phyloP scores from a whole-genome alignment of 208 protist genomes.

The Trypanosoma caninum region DNA sequence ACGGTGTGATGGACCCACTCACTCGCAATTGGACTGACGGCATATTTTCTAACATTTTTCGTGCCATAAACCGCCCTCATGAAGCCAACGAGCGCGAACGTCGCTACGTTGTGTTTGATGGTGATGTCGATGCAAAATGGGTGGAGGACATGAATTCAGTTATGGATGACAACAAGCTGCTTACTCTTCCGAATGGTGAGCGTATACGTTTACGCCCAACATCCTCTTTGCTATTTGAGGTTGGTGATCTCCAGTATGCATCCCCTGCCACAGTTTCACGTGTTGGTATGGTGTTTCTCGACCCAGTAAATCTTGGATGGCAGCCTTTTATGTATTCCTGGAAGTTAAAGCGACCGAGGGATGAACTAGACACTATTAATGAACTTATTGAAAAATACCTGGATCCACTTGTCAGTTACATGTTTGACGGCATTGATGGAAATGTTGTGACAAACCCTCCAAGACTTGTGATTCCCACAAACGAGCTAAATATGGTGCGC shows the following conservation, averaged over 20 bases:
- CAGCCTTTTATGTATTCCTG: conserved; percentile 93
- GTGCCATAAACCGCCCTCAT: conserved; percentile 92
- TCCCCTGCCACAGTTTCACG: conserved; percentile 98
- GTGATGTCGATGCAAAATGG: conserved; percentile 99
- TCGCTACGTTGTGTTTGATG: conserved; percentile 98
- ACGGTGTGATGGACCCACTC: conserved; percentile 98
- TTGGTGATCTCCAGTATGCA: conserved; percentile 98
- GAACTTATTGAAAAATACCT: conserved; percentile 95
- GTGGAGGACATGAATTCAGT: conserved; percentile 99
- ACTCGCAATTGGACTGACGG: conserved; percentile 99
- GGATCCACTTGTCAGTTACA: conserved; percentile 82
- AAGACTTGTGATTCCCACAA: conserved; percentile 82
- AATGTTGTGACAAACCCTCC: conserved; percentile 60
- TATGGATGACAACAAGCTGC: conserved; percentile 99
- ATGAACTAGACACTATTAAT: conserved; percentile 90
- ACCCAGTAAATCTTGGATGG: conserved; percentile 97
- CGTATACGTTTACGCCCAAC: conserved; percentile 95
- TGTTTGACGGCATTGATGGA: conserved; percentile 91
- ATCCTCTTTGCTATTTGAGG: conserved; percentile 97
- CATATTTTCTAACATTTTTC: conserved; percentile 98
- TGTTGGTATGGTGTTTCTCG: conserved; percentile 99
- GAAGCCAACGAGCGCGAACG: conserved; percentile 78
- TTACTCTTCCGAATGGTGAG: conserved; percentile 99
- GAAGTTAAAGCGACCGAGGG: conserved; percentile 77
- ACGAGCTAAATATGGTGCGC: conserved; percentile 91